Percentiles rank a stretch among this genome's conserved stretches.
Evolutionary conservation across 495 filamentous ascomycete species (phyloP).

Genomic region (Xylaria acuta): DNA sequence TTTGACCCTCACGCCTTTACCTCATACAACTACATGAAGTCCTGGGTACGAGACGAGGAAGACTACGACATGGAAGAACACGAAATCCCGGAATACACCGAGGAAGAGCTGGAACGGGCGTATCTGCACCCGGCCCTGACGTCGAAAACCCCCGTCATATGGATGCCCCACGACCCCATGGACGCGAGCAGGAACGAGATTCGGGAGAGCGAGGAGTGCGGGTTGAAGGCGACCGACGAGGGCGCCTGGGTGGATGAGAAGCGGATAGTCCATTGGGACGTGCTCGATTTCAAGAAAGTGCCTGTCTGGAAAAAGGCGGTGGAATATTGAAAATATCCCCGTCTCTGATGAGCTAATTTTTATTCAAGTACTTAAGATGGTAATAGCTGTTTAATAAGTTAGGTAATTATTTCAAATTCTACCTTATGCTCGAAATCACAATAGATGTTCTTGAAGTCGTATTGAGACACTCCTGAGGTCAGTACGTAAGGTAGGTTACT

Average conservation of each 20-base stretch:
- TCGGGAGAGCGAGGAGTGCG: constrained; percentile 32
- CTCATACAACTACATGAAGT: constrained; percentile 34
- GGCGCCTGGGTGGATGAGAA: constrained; percentile 70
- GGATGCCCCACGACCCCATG: constrained; percentile 72
- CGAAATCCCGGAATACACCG: constrained; percentile 53
- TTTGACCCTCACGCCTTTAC: constrained; percentile 36
- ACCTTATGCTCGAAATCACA: not conserved
- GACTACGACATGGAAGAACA: constrained; percentile 62
- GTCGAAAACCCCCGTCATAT: constrained; percentile 63
- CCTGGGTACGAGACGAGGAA: constrained; percentile 40
- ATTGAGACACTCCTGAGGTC: too few species aligned
- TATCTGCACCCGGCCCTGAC: constrained; percentile 74
- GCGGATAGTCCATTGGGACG: constrained; percentile 62
- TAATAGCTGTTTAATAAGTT: not conserved
- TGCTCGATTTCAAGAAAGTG: constrained; percentile 54
- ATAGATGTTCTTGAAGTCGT: too few species aligned
- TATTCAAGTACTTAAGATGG: not conserved
- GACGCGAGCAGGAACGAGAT: constrained; percentile 70
- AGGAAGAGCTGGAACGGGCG: constrained; percentile 61
- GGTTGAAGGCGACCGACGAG: constrained; percentile 60
- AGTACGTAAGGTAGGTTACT: too few species aligned
- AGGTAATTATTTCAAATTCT: not conserved
- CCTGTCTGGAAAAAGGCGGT: constrained; percentile 70
- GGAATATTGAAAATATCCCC: constrained; percentile 38
- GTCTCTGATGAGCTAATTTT: too few species aligned